Percentiles rank a stretch among this genome's conserved stretches.
Conservation (phyloP, 345 rosid species). For the Citrus reticulata region DNA sequence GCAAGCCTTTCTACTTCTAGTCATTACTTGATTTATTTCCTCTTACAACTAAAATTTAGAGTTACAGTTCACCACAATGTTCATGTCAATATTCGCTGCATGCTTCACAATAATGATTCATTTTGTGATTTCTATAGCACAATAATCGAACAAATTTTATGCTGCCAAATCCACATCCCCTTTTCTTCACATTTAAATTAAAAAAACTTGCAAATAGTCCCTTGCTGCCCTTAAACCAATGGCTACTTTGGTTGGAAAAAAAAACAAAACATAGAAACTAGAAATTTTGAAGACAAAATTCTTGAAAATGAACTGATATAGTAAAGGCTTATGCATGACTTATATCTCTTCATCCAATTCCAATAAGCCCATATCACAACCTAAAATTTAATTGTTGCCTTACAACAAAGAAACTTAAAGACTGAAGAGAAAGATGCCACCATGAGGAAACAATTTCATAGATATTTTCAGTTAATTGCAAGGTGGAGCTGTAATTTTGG, state of each 20-base stretch:
- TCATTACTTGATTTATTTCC: neutral
- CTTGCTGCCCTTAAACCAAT: neutral
- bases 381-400: neutral
- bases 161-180: neutral
- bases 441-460: neutral
- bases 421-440: neutral
- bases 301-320: neutral
- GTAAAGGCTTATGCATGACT: neutral
- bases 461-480: neutral
- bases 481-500: neutral
- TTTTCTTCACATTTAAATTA: neutral
- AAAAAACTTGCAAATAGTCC: neutral
- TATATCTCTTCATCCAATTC: neutral
- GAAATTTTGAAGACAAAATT: neutral
- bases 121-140: neutral
- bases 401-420: neutral
- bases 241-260: neutral
- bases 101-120: neutral
- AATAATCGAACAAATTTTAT: neutral
- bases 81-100: neutral
- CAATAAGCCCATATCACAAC: neutral
- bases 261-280: neutral
- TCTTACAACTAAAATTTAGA: no score
- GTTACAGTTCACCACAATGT: neutral
- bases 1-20: neutral